Conservation (phyloP, 805 yeast genomes). For the Starmerella stigmatis region DNA sequence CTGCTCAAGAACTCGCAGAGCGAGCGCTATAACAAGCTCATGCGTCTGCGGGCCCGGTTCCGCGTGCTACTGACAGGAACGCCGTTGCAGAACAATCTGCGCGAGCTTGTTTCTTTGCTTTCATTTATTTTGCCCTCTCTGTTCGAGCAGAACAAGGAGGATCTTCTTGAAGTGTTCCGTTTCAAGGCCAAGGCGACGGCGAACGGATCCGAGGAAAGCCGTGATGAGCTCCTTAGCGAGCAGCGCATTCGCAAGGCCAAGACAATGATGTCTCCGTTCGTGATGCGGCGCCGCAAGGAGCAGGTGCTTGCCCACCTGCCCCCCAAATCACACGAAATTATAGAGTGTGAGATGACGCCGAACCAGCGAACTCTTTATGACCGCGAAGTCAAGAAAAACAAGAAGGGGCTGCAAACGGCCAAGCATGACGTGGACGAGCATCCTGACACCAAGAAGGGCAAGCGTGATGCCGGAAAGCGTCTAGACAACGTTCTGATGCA, state of each 20-base stretch:
- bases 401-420: constrained; percentile 20
- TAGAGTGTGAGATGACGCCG: constrained; percentile 52
- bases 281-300: constrained; percentile 78
- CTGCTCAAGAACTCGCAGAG: constrained; percentile 82
- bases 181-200: constrained; percentile 69
- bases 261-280: constrained; percentile 97
- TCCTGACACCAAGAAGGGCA: constrained; percentile 22
- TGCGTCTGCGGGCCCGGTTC: constrained; percentile 75
- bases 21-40: constrained; percentile 77
- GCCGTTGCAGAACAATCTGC: constrained; percentile 85
- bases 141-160: constrained; percentile 73
- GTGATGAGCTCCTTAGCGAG: constrained; percentile 52
- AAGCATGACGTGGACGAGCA: constrained; percentile 28
- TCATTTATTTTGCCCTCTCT: constrained; percentile 82
- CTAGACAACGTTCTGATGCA: constrained; percentile 73
- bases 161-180: constrained; percentile 69
- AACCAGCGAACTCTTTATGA: constrained; percentile 52
- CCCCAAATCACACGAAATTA: constrained; percentile 52
- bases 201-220: constrained; percentile 23
- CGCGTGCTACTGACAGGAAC: constrained; percentile 89
- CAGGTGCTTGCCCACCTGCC: constrained; percentile 90
- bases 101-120: constrained; percentile 78
- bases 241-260: constrained; percentile 90
- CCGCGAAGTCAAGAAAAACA: constrained; percentile 38
- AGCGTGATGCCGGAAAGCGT: constrained; percentile 33